Percentiles rank a stretch among this genome's conserved stretches.
Evolutionary conservation across 2,329 filamentous ascomycete species (phyloP).

Genomic region (Emmonsia crescens): DNA sequence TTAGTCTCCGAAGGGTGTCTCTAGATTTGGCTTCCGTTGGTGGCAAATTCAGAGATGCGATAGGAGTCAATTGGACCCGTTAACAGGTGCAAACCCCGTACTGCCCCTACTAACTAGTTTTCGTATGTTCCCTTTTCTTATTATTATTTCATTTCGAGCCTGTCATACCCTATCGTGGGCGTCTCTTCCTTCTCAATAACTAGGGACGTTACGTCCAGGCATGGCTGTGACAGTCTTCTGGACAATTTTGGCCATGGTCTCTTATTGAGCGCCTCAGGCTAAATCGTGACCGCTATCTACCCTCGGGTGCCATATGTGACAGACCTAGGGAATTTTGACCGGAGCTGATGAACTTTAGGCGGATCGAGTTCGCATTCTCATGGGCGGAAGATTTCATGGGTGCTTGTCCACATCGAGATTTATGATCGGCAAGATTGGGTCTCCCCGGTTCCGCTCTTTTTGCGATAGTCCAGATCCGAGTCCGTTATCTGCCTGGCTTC

Average conservation of each 20-base stretch:
- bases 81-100: neutral
- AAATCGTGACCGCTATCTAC: neutral
- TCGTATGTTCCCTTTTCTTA: conserved; percentile 1
- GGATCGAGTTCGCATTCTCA: neutral
- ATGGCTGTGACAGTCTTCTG: neutral
- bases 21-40: neutral
- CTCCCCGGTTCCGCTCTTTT: neutral
- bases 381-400: conserved; percentile 3
- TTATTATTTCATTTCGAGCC: conserved; percentile 2
- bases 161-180: conserved; percentile 3
- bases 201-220: neutral
- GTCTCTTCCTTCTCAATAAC: neutral
- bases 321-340: conserved; percentile 1
- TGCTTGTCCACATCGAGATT: conserved; percentile 1
- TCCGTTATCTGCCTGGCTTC: neutral
- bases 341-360: conserved; percentile 2
- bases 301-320: neutral
- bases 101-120: neutral
- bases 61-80: neutral
- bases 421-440: conserved; percentile 4
- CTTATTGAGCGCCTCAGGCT: conserved; percentile 1
- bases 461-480: neutral
- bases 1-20: conserved; percentile 1
- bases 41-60: conserved; percentile 1
- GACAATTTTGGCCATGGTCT: neutral